Conservation (phyloP, 1,139 yeast genomes). For the Kluyveromyces sp. region DNA sequence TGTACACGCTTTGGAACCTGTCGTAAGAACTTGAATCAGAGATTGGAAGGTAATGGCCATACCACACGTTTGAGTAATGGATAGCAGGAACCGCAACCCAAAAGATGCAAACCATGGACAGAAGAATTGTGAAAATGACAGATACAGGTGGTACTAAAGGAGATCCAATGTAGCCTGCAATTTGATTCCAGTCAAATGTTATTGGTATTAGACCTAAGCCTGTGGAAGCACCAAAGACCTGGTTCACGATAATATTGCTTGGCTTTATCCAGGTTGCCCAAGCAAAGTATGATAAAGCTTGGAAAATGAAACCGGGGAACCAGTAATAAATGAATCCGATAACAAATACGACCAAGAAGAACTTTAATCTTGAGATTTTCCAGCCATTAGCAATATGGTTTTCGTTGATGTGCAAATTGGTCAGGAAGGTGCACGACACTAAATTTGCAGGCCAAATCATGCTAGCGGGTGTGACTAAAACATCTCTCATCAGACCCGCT, state of each 20-base stretch:
- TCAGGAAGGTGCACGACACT: constrained; percentile 42
- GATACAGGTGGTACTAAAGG: constrained; percentile 65
- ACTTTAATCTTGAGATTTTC: constrained; percentile 43
- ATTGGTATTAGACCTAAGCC: constrained; percentile 61
- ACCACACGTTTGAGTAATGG: constrained; percentile 47
- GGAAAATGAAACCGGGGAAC: constrained; percentile 48
- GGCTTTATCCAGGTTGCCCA: constrained; percentile 56
- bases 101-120: constrained; percentile 40
- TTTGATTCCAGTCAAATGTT: constrained; percentile 52
- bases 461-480: constrained; percentile 54
- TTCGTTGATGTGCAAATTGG: constrained; percentile 55
- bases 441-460: constrained; percentile 65
- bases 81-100: constrained; percentile 43
- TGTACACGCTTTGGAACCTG: constrained; percentile 39
- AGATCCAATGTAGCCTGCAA: constrained; percentile 52
- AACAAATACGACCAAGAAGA: constrained; percentile 38
- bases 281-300: constrained; percentile 43
- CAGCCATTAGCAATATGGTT: constrained; percentile 48
- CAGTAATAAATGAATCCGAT: constrained; percentile 44
- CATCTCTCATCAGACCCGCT: constrained; percentile 52
- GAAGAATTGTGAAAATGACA: constrained; percentile 45
- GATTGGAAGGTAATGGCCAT: constrained; percentile 47
- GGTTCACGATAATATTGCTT: constrained; percentile 47
- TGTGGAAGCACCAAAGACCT: constrained; percentile 51
- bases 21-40: constrained; percentile 39